A percentile compares a stretch with the other conserved stretches of the same genome.
Conservation (phyloP, 208 protist species). For the Crithidia expoeki region DNA sequence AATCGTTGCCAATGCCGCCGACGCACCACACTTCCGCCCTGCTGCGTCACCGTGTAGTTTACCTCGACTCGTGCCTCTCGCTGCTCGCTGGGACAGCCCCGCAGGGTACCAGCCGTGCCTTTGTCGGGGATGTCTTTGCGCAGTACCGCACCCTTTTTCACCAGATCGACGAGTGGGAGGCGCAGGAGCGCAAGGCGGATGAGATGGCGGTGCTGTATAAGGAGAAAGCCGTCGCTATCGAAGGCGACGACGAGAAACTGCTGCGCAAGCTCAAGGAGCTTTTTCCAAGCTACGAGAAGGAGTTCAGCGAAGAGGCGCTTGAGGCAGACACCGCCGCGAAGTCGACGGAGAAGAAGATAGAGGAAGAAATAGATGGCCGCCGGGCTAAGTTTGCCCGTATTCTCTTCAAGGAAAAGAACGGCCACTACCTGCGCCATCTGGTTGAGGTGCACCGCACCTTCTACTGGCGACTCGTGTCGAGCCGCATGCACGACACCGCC, state of each 20-base stretch:
- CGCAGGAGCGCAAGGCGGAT: constrained; percentile 68
- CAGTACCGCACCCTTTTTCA: constrained; percentile 73
- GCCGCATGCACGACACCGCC: constrained; percentile 28
- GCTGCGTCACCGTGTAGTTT: constrained; percentile 64
- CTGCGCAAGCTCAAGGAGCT: constrained; percentile 86
- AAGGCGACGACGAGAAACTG: constrained; percentile 92
- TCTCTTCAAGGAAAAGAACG: constrained; percentile 73
- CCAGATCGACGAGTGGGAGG: constrained; percentile 79
- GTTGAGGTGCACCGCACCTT: constrained; percentile 75
- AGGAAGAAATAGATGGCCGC: constrained; percentile 39
- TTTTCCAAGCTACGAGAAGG: constrained; percentile 94
- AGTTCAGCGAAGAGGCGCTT: constrained; percentile 73
- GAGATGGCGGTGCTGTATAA: constrained; percentile 91
- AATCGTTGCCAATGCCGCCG: constrained; percentile 40
- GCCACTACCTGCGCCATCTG: constrained; percentile 69
- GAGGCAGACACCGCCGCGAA: constrained; percentile 35
- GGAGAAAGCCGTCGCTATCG: constrained; percentile 88
- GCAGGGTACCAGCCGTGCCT: constrained; percentile 51
- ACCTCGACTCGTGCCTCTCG: constrained; percentile 79
- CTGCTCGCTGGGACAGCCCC: constrained; percentile 57
- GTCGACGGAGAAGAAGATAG: constrained; percentile 27
- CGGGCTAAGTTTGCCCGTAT: constrained; percentile 74
- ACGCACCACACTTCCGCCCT: constrained; percentile 26
- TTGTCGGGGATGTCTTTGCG: constrained; percentile 67
- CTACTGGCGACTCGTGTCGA: constrained; percentile 60